Evolutionary conservation across 768 basidiomycete species (phyloP), one percentile per base, ranked within the genome.

Genomic region (Coprinopsis sp.): DNA sequence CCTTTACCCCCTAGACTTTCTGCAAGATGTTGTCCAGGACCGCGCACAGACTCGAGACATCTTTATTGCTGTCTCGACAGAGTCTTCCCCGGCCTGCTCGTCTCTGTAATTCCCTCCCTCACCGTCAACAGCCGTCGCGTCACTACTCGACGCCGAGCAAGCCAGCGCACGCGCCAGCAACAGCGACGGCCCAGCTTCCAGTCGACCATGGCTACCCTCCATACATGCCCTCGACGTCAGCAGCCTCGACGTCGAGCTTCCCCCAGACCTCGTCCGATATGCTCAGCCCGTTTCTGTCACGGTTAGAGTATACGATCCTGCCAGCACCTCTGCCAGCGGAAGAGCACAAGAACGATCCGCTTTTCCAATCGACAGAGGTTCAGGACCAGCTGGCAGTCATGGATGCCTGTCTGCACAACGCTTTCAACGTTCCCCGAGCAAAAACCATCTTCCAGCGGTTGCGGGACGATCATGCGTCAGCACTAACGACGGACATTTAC

Each of bases 401-500:
- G 65, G 82, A 87, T 54, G 88, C 90, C 3, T 94, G 92, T 59
- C 65, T 94, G 11, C 76, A 84, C 60, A 78, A 85, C 51, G 58
- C 79, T 2, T 81, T 84, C 61, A 88, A 92, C 59, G 80, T 92
- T 0, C 71, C 76, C 0, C 84, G 92, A 4, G 91, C 91, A 6
- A 79, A 79, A 52, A 67, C 70, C 29, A 76, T 94, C 19, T 91
- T 93, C 52, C 76, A 80, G 37, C 71, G 74, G 7, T 63, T 93
- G 29, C 77, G 84, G 5, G 51, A 53, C 18, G 56, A 62, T 7
- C 53, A 51, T 23, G 53, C 58, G 27, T 53, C 62, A 0, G 47
- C 64, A 0, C 54, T 76, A 1, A 68, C 70, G 0, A 69, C 78
- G 4, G 67, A 72, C 4, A 57, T 87, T 13, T 85, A 86, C 63